Base-by-base conservation (phyloP, 2,329 filamentous ascomycete species). In the Reticulascus tulasneorum region DNA sequence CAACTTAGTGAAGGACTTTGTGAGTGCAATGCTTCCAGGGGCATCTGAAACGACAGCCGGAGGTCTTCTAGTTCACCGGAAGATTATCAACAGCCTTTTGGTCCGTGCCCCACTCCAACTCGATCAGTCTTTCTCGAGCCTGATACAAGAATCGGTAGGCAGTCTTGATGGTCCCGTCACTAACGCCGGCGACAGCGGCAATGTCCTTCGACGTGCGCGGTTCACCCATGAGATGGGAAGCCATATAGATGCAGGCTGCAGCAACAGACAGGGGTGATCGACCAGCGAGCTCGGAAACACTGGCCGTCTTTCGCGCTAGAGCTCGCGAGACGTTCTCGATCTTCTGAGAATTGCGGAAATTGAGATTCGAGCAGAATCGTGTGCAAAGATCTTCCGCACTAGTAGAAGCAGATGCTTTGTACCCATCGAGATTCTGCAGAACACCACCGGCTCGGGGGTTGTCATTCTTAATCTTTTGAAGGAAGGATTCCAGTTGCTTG, bases 181-280 rank as follows among this genome's bases (percentile, higher is more conserved):
- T 96, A 19, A 98, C 93, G 47, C 88, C 87, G 1, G 86, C 88
- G 13, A 93, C 83, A 17, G 65, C 62, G 6, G 88, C 86, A 50
- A 98, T 96, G 43, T 94, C 85, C 60, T 90, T 90, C n/a, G 88
- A 84, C 7, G 78, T 71, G 52, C 85, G 86, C 15, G 79, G 71
- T 48, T 93, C 78, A 37, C 83, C 86, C 67, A 95, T 84, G 23
- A 97, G 73, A 54, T 91, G 81, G 20, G 87, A 89, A 5, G 91
- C 86, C 80, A 97, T 93, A 71, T 93, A 98, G 60, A 98, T 96
- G 60, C 89, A 94, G 21, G 93, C 90, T 13, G 90, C 91, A 7
- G 94, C 91, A 43, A 94, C 88, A 2, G 91, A 96, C 31, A 98
- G 72, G 15, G 93, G 93, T 39, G 91, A 97, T 41, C 93, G 87